Conservation (phyloP, 2,329 filamentous ascomycete genomes). For the Chaetomium strumarium region DNA sequence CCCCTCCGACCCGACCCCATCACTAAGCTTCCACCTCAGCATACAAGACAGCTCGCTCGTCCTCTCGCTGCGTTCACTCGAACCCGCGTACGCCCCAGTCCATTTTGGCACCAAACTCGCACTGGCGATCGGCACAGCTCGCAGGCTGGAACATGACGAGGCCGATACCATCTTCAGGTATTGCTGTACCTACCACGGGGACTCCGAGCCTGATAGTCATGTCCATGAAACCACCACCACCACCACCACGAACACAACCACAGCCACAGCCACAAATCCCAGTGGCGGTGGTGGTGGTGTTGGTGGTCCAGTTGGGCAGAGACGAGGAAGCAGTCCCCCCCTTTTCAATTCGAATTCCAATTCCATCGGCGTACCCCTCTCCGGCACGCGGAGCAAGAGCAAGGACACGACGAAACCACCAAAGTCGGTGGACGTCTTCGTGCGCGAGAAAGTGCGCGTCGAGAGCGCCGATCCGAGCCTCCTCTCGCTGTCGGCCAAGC, state of each 20-base stretch:
- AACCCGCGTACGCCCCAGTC: slow-evolving; percentile 57
- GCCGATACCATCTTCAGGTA: slow-evolving; percentile 70
- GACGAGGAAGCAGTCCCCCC: no score
- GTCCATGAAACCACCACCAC: not conserved
- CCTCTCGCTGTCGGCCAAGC: slow-evolving; percentile 76
- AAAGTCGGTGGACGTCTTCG: slow-evolving; percentile 67
- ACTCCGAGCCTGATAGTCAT: not conserved
- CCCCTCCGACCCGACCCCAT: not conserved
- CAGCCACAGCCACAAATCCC: no score
- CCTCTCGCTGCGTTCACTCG: slow-evolving; percentile 63
- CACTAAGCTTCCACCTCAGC: slow-evolving; percentile 64
- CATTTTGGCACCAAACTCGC: slow-evolving; percentile 62
- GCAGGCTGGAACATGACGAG: slow-evolving; percentile 70
- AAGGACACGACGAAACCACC: not conserved
- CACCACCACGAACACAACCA: not conserved
- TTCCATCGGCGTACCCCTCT: slow-evolving; percentile 5
- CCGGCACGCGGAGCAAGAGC: slow-evolving; percentile 6
- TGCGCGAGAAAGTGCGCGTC: slow-evolving; percentile 82
- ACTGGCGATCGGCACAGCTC: slow-evolving; percentile 59
- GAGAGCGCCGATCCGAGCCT: slow-evolving; percentile 85
- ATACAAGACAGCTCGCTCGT: slow-evolving; percentile 66
- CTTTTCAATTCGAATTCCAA: not conserved
- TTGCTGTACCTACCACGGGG: slow-evolving; percentile 28
- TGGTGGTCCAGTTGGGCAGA: no score
- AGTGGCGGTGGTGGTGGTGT: no score